Evolutionary conservation across 345 rosid species (phyloP).

Genomic region (Euphorbia tirucalli): DNA sequence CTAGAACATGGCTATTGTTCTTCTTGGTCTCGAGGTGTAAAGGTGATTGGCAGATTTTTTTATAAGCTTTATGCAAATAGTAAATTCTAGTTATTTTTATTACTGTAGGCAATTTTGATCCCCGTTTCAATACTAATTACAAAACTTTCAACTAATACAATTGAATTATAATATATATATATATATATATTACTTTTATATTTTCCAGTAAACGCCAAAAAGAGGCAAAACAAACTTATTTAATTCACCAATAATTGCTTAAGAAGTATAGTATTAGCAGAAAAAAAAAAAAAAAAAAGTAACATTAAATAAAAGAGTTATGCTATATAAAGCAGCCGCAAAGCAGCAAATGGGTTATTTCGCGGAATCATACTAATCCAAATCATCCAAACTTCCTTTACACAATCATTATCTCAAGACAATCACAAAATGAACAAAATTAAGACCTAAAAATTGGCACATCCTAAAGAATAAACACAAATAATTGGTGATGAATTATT

Average conservation of each 20-base stretch:
- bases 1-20: too few relatives aligned
- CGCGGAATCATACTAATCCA: neutral
- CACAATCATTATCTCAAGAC: neutral
- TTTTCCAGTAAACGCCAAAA: too few relatives aligned
- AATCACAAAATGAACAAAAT: too few relatives aligned
- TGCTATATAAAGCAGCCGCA: neutral
- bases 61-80: too few relatives aligned
- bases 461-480: neutral
- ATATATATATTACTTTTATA: too few relatives aligned
- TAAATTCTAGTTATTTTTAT: too few relatives aligned
- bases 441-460: neutral
- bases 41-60: too few relatives aligned
- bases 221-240: neutral
- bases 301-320: neutral
- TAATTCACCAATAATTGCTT: slow-evolving; percentile 12
- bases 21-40: too few relatives aligned
- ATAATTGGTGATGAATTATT: slow-evolving; percentile 20
- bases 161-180: too few relatives aligned
- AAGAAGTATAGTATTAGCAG: neutral
- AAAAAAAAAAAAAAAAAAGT: neutral
- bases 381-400: neutral
- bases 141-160: neutral
- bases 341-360: neutral
- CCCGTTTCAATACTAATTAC: neutral
- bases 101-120: neutral